These are phyloP conservation scores for Trichoderma pleuroti DNA, from an alignment of 2,329 filamentous ascomycete species.

Conservation along the genomic window DNA sequence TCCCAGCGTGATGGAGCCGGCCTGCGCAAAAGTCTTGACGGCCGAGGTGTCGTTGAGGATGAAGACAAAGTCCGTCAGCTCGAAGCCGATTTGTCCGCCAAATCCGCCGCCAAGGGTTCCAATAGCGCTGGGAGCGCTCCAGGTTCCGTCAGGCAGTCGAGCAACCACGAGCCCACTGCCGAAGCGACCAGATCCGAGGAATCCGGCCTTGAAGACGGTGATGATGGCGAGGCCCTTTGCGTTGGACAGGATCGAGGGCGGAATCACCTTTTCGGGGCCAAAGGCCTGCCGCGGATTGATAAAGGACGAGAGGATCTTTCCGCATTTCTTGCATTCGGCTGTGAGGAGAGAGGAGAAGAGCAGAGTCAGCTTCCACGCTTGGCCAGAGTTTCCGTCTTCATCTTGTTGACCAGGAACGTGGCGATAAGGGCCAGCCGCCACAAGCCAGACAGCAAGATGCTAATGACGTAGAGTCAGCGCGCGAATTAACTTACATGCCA, in stretches of 20 bases:
- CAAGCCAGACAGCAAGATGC: neutral
- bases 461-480: conserved; percentile 20
- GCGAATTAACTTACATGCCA: conserved; percentile 56
- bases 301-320: conserved; percentile 92
- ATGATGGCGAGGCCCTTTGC: conserved; percentile 89
- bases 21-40: conserved; percentile 90
- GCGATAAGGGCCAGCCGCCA: conserved; percentile 4
- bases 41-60: conserved; percentile 90
- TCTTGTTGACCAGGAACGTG: neutral
- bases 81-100: conserved; percentile 82
- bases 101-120: conserved; percentile 78
- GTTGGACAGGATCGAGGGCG: conserved; percentile 80
- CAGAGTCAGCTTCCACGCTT: conserved; percentile 5
- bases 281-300: conserved; percentile 91
- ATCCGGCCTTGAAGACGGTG: conserved; percentile 82
- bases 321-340: conserved; percentile 98
- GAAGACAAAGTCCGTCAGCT: conserved; percentile 93
- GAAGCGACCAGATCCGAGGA: conserved; percentile 77
- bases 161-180: conserved; percentile 80
- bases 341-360: conserved; percentile 18
- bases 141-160: conserved; percentile 69
- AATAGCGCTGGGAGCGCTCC: conserved; percentile 80
- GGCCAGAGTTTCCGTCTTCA: neutral
- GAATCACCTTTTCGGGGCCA: conserved; percentile 95
- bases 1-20: conserved; percentile 85